A percentile compares a stretch with the other conserved stretches of the same genome.
These are phyloP conservation scores for Wallacemonas sp. DNA, from an alignment of 208 protist genomes.

Conservation along the genomic window DNA sequence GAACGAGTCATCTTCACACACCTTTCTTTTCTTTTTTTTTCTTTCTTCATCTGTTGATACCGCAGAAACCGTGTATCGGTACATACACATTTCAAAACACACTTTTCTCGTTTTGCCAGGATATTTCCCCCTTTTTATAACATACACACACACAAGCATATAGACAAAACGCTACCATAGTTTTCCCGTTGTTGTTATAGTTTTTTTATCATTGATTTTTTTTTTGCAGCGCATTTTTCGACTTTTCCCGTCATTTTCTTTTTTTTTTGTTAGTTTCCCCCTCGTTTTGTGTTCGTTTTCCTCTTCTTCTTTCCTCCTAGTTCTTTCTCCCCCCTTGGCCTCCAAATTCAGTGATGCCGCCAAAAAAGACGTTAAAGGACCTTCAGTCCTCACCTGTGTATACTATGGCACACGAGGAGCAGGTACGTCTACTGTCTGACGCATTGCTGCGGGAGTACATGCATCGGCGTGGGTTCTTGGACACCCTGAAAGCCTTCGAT, in stretches of 20 bases:
- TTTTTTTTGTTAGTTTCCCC: slow-evolving; percentile 4
- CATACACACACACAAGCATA: no score
- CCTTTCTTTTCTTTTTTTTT: slow-evolving; percentile 12
- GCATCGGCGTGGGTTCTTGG: slow-evolving; percentile 81
- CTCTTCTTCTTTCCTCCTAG: slow-evolving; percentile 14
- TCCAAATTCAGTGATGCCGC: slow-evolving; percentile 40
- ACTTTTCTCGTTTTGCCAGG: no score
- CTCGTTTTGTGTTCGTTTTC: slow-evolving; percentile 2
- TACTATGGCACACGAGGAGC: slow-evolving; percentile 69
- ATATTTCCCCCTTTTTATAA: no score
- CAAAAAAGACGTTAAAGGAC: slow-evolving; percentile 58
- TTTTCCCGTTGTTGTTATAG: no score
- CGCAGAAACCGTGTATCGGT: background rate
- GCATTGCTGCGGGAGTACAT: slow-evolving; percentile 92
- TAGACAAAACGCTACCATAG: no score
- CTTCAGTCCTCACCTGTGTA: slow-evolving; percentile 55
- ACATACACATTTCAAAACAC: no score
- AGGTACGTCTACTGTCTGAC: slow-evolving; percentile 83
- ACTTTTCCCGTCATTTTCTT: slow-evolving; percentile 1
- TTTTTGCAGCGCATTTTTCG: background rate
- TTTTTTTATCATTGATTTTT: no score
- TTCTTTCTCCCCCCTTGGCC: background rate
- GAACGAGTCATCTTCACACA: background rate
- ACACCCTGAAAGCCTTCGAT: slow-evolving; percentile 86
- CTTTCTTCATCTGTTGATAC: background rate